These are phyloP conservation scores for Platanthera guangdongensis DNA, from an alignment of 106 monocot species.

Conservation along the genomic window DNA sequence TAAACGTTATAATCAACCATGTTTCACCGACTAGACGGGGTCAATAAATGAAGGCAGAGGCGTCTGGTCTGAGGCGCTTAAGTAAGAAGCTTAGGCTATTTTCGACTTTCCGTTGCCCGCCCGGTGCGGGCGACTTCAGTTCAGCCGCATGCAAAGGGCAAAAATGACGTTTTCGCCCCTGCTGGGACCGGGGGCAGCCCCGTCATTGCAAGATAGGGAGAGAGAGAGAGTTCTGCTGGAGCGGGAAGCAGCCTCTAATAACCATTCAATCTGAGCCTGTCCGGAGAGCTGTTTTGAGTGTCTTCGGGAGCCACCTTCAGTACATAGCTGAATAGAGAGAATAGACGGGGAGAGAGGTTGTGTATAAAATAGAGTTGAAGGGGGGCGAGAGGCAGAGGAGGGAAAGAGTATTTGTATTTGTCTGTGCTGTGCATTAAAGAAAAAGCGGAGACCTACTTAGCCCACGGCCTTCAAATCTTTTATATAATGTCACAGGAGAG, in stretches of 20 bases:
- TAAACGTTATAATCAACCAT: not conserved
- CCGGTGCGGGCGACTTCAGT: too few relatives aligned
- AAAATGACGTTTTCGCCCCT: too few relatives aligned
- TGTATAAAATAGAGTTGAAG: slow-evolving; percentile 2
- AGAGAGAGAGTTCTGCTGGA: too few relatives aligned
- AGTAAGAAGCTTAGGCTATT: too few relatives aligned
- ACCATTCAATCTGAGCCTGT: not conserved
- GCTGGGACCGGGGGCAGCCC: too few relatives aligned
- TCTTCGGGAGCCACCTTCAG: not conserved
- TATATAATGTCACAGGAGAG: slow-evolving; percentile 56
- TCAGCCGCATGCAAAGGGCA: too few relatives aligned
- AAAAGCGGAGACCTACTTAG: slow-evolving; percentile 19
- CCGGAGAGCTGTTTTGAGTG: too few relatives aligned
- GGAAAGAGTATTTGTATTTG: slow-evolving; percentile 17
- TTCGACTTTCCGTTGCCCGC: too few relatives aligned
- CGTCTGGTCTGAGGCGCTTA: not conserved
- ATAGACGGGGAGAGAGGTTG: not conserved
- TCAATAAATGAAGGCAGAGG: not conserved
- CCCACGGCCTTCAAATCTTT: slow-evolving; percentile 12
- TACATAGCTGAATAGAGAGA: not conserved
- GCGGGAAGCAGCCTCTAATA: not conserved
- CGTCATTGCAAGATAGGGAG: too few relatives aligned
- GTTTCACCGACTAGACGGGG: not conserved
- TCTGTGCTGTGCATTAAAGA: slow-evolving; percentile 39
- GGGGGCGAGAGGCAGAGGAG: not conserved